Evolutionary conservation across 345 rosid genomes (phyloP).

Genomic region (Turnera subulata): DNA sequence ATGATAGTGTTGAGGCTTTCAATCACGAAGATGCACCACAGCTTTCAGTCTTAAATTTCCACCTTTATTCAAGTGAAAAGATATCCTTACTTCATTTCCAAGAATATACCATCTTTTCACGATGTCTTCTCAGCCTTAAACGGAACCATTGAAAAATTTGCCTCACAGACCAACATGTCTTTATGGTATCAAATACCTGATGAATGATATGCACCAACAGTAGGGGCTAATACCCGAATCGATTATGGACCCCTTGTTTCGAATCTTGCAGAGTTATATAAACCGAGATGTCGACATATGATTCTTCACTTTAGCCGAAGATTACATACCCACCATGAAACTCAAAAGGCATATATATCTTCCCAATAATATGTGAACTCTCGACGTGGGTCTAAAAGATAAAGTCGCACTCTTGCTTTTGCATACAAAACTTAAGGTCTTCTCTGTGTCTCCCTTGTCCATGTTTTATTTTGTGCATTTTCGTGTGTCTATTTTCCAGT

Average conservation of each 20-base stretch:
- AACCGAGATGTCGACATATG: neutral
- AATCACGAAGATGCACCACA: too few species aligned
- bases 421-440: neutral
- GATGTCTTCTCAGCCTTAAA: neutral
- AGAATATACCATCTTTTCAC: neutral
- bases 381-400: neutral
- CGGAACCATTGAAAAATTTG: neutral
- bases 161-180: too few species aligned
- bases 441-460: neutral
- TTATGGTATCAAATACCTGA: neutral
- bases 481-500: neutral
- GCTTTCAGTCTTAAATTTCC: too few species aligned
- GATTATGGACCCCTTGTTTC: constrained; percentile 14
- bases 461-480: neutral
- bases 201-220: neutral
- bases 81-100: too few species aligned
- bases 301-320: neutral
- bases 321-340: constrained; percentile 1
- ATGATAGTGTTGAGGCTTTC: too few species aligned
- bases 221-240: neutral
- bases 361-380: neutral
- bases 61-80: too few species aligned
- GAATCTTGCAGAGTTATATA: constrained; percentile 4
- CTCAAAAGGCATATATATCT: constrained; percentile 4
- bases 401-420: too few species aligned